Base-by-base conservation (phyloP, 148 eudicot genomes). In the Dysphania ambrosioides region DNA sequence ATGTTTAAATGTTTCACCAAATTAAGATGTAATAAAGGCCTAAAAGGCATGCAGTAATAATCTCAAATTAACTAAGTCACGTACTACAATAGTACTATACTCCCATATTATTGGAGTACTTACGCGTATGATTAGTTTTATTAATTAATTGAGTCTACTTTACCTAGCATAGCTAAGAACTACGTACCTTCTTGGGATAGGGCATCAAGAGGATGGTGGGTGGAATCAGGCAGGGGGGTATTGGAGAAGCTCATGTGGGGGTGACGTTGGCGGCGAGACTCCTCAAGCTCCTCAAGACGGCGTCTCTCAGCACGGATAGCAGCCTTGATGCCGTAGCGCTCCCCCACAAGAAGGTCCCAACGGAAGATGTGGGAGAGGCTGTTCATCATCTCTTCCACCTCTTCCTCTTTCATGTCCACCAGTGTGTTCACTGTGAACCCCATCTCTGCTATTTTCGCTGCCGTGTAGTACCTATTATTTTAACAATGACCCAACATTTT, bases 381-480 rank as follows among this genome's bases (percentile, higher is more conserved):
- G 66, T 79, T 90, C 89, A 95, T 88, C 98, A 95, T 95, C 8
- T 92, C 98, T 38, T 95, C 97, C 15, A 95, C 82, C 84, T 95
- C 98, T 19, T 92, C 96, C 30, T 95, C 98, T 70, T 83, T 90
- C 98, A 95, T 95, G 62, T 88, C 86, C 79, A 95, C 60, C 29
- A 95, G 79, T 16, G 98, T 95, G 79, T 78, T 92, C 58, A 82
- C 96, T 9, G 98, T 95, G 77, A 95, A 95, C 24, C 98, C 98
- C 53, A 95, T 82, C 87, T 95, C 97, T 0, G 88, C 93, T 32
- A 95, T 90, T 75, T 92, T 95, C 2, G 96, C 85, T 2, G 92
- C 92, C 15, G 98, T 95, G 56, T 77, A 87, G 73, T 90, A 90
- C 70, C 98, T 80, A 27, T 18, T 2, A n/a, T 12, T 15, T 21